Percentiles rank a stretch among this genome's conserved stretches.
phyloP scores from a whole-genome alignment of 2,329 filamentous ascomycete genomes.

The Fusarium sp. region DNA sequence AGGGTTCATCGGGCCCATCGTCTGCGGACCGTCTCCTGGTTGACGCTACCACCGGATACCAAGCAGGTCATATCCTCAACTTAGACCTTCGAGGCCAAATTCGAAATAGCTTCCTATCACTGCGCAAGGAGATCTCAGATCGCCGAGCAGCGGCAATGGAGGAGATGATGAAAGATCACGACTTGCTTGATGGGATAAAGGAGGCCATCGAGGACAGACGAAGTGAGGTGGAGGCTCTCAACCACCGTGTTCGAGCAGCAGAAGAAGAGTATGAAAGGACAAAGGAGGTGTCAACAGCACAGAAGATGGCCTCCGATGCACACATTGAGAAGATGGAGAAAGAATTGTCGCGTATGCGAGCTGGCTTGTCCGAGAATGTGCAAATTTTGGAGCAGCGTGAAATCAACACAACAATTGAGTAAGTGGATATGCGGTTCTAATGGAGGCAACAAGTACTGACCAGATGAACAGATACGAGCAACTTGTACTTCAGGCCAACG shows the following conservation, averaged over 20 bases:
- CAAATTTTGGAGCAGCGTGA: constrained; percentile 94
- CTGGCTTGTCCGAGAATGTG: constrained; percentile 84
- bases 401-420: constrained; percentile 97
- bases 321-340: constrained; percentile 99
- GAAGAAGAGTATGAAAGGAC: constrained; percentile 96
- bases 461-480: constrained; percentile 79
- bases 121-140: constrained; percentile 94
- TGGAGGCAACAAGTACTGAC: constrained; percentile 26
- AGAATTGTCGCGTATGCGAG: constrained; percentile 92
- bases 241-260: constrained; percentile 87
- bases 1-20: constrained; percentile 55
- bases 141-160: constrained; percentile 85
- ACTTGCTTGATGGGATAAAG: constrained; percentile 92
- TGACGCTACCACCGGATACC: constrained; percentile 87
- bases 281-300: constrained; percentile 85
- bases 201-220: constrained; percentile 97
- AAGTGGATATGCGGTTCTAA: constrained; percentile 53
- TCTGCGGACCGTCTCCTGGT: constrained; percentile 81
- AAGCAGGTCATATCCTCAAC: constrained; percentile 88
- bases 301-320: constrained; percentile 88
- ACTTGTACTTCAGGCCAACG: constrained; percentile 83
- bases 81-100: constrained; percentile 87
- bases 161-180: constrained; percentile 93
- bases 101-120: constrained; percentile 79
- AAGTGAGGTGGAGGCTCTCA: constrained; percentile 90